phyloP scores from a whole-genome alignment of 768 basidiomycete species.

The Cystofilobasidium bisporidii region DNA sequence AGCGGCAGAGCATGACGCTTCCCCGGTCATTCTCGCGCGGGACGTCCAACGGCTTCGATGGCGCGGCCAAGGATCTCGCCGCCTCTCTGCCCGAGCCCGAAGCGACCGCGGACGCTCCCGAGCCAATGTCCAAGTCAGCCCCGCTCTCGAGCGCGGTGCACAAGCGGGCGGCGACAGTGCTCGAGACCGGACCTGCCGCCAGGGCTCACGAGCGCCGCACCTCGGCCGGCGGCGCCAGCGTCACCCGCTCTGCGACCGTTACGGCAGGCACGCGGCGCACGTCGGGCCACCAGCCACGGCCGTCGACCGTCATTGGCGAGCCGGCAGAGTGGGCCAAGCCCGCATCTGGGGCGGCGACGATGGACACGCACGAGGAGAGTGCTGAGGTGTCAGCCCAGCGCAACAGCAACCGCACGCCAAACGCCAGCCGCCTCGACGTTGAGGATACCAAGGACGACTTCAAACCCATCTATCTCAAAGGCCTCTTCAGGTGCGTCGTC shows the following conservation, averaged over 20 bases:
- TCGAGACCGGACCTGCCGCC: slow-evolving; percentile 22
- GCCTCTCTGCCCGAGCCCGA: slow-evolving; percentile 1
- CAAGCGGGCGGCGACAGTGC: slow-evolving; percentile 29
- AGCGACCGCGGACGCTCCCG: not conserved
- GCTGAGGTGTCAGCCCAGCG: slow-evolving; percentile 35
- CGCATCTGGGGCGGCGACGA: not conserved
- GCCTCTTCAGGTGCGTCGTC: slow-evolving; percentile 81
- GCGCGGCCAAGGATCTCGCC: not conserved
- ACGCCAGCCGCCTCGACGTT: not conserved
- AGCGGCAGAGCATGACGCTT: slow-evolving; percentile 25
- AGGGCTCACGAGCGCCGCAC: slow-evolving; percentile 34
- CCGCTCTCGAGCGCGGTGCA: too few species aligned
- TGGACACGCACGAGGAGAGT: not conserved
- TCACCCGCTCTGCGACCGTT: slow-evolving; percentile 17
- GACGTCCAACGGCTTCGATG: not conserved
- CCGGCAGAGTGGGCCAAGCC: not conserved
- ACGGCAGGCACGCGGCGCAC: slow-evolving; percentile 12
- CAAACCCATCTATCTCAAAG: slow-evolving; percentile 92
- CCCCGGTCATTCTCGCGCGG: slow-evolving; percentile 26
- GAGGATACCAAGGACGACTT: slow-evolving; percentile 56
- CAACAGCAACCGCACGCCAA: slow-evolving; percentile 39
- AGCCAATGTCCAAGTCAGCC: slow-evolving; percentile 20
- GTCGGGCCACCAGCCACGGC: slow-evolving; percentile 15
- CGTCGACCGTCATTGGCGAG: slow-evolving; percentile 7
- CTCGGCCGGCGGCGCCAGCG: slow-evolving; percentile 31